Conservation (phyloP, 768 basidiomycete species). For the Kwoniella newhampshirensis region DNA sequence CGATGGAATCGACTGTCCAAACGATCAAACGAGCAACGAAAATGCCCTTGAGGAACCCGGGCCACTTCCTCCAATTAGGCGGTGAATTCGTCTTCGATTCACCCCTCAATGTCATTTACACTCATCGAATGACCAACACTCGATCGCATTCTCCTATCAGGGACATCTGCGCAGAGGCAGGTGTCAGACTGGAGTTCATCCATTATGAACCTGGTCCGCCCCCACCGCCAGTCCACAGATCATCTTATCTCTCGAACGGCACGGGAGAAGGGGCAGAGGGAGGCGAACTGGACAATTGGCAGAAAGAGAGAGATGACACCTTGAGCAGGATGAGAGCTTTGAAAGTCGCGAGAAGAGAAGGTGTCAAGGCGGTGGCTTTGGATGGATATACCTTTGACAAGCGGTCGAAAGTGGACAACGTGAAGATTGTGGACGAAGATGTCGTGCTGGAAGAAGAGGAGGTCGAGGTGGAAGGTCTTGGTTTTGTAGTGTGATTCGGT, state of each 20-base stretch:
- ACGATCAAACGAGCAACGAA: constrained; percentile 59
- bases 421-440: constrained; percentile 22
- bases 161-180: constrained; percentile 67
- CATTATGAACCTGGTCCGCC: constrained; percentile 46
- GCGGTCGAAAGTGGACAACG: constrained; percentile 16
- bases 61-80: constrained; percentile 67
- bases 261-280: constrained; percentile 12
- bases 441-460: constrained; percentile 15
- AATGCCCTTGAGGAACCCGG: constrained; percentile 68
- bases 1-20: constrained; percentile 69
- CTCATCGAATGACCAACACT: constrained; percentile 79
- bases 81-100: constrained; percentile 76
- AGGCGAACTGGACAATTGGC: constrained; percentile 52
- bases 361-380: background rate
- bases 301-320: constrained; percentile 53
- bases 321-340: constrained; percentile 52
- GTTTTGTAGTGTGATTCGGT: constrained; percentile 7
- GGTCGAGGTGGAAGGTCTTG: constrained; percentile 10
- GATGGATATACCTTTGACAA: constrained; percentile 1
- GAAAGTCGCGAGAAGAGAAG: constrained; percentile 46
- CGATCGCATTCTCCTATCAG: constrained; percentile 72
- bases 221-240: constrained; percentile 42
- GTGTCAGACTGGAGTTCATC: constrained; percentile 51
- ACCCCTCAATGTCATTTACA: constrained; percentile 64
- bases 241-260: constrained; percentile 19